Conservation (phyloP, 2,329 filamentous ascomycete genomes). For the Xylariales sp. region DNA sequence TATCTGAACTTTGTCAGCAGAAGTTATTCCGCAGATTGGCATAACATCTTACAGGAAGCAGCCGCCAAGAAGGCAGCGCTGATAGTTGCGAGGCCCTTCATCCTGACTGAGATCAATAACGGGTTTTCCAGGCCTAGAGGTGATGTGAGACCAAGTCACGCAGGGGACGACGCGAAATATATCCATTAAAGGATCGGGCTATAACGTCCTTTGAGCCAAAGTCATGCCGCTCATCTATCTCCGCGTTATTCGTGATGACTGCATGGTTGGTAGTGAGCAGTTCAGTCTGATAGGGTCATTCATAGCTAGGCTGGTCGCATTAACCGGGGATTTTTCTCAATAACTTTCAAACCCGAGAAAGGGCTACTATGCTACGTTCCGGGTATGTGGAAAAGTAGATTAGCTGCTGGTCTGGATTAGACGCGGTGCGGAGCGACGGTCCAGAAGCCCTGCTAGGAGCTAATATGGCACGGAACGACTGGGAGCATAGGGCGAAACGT, state of each 20-base stretch:
- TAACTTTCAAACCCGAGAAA: neutral
- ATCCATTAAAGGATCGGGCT: neutral
- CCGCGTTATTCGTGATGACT: neutral
- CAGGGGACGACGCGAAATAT: neutral
- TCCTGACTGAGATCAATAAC: conserved; percentile 19
- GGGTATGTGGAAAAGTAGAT: conserved; percentile 1
- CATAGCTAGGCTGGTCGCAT: conserved; percentile 2
- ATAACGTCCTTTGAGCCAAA: neutral
- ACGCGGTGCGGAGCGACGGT: conserved; percentile 2
- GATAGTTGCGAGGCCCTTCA: conserved; percentile 24
- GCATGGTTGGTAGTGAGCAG: neutral
- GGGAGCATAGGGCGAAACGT: neutral
- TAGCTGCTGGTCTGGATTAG: neutral
- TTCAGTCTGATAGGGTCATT: neutral
- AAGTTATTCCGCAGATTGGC: neutral
- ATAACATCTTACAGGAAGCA: conserved; percentile 21
- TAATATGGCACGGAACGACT: conserved; percentile 7
- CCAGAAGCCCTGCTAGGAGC: neutral
- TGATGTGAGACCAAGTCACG: conserved; percentile 5
- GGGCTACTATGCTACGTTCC: neutral
- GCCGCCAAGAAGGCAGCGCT: conserved; percentile 24
- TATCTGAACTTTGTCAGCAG: conserved; percentile 18
- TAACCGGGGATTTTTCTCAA: conserved; percentile 4
- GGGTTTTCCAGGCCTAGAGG: conserved; percentile 19
- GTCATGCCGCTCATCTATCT: neutral